Conservation (phyloP, 305 asterid genomes). For the Solanum hybrid region DNA sequence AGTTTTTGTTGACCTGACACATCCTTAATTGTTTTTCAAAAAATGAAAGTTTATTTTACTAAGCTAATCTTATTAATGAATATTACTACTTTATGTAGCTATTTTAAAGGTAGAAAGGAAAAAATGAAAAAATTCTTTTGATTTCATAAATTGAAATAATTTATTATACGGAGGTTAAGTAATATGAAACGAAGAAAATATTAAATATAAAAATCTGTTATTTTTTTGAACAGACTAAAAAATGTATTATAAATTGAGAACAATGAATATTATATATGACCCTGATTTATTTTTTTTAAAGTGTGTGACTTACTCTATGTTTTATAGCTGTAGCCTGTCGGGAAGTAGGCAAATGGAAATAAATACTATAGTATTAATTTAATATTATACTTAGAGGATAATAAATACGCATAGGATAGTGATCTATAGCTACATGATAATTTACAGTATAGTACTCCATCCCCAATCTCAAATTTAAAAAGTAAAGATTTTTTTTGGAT, state of each 20-base stretch:
- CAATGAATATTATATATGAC: not conserved
- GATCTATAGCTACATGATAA: not conserved
- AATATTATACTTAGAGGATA: not conserved
- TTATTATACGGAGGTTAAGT: no score
- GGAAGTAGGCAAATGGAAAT: not conserved
- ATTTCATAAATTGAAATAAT: no score
- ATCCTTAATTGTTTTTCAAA: not conserved
- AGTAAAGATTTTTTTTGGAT: no score
- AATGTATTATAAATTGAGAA: not conserved
- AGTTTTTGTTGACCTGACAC: not conserved
- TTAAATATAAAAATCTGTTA: not conserved
- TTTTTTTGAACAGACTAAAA: not conserved
- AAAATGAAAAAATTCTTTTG: no score
- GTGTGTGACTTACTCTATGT: not conserved
- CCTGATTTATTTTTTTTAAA: not conserved
- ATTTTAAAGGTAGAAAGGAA: no score
- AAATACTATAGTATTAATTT: not conserved
- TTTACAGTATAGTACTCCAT: not conserved
- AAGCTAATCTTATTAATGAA: not conserved
- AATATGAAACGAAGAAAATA: not conserved
- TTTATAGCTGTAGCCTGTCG: not conserved
- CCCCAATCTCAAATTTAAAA: not conserved
- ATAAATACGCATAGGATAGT: not conserved
- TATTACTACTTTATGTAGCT: not conserved
- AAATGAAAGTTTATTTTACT: not conserved